Percentiles rank a stretch among this genome's conserved stretches.
These are phyloP conservation scores for Haplosporangium sp. DNA, from an alignment of 371 early-diverging fungal genomes.

Conservation along the genomic window DNA sequence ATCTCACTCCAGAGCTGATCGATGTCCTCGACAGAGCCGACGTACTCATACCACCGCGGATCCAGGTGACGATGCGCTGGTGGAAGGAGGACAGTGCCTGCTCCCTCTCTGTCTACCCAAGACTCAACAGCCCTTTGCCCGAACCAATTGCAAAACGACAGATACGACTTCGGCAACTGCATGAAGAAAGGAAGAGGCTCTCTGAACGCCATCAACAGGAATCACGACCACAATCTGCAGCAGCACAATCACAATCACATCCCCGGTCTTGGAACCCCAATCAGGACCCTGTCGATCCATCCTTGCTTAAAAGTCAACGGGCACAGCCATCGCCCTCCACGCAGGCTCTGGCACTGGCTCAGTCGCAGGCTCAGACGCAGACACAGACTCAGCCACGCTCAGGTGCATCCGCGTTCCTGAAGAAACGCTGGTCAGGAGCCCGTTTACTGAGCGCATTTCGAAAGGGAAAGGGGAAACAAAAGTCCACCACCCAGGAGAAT, in stretches of 20 bases:
- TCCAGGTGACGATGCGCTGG: constrained; percentile 54
- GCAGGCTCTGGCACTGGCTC: constrained; percentile 11
- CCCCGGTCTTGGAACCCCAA: neutral
- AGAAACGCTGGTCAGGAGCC: constrained; percentile 35
- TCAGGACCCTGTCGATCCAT: neutral
- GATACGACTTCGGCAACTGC: constrained; percentile 23
- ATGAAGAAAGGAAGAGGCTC: neutral
- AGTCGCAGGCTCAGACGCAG: constrained; percentile 1
- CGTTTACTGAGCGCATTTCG: constrained; percentile 31
- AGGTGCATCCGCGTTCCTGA: constrained; percentile 16
- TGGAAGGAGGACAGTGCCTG: constrained; percentile 43
- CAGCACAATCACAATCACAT: constrained; percentile 1
- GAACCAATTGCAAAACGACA: constrained; percentile 23
- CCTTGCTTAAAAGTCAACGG: neutral
- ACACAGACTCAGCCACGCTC: constrained; percentile 9
- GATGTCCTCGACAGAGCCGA: constrained; percentile 32
- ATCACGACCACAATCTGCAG: neutral
- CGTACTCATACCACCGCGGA: constrained; percentile 26
- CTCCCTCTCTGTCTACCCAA: constrained; percentile 47
- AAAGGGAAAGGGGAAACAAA: constrained; percentile 7
- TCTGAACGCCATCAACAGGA: constrained; percentile 6
- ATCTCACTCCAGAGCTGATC: constrained; percentile 44
- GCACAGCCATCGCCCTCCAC: constrained; percentile 7
- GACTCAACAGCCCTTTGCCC: constrained; percentile 37
- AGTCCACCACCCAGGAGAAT: constrained; percentile 9